Percentiles rank a stretch among this genome's conserved stretches.
phyloP scores from a whole-genome alignment of 768 basidiomycete species.

The Mycena belliarum region DNA sequence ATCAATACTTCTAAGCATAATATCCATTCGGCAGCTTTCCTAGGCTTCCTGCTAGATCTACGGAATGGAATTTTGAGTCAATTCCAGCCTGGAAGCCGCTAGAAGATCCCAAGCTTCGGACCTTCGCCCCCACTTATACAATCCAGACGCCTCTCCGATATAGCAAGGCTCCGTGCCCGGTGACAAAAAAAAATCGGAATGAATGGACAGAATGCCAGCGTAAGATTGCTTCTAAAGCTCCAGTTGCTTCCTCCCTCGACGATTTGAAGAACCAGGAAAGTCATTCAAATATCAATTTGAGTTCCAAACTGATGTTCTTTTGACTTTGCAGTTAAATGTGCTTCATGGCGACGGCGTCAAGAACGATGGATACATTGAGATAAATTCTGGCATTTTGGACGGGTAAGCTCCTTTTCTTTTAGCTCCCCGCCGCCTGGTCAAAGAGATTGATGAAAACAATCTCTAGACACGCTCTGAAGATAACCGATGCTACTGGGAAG shows the following conservation, averaged over 20 bases:
- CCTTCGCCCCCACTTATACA: neutral
- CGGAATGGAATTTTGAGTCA: neutral
- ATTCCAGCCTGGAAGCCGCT: neutral
- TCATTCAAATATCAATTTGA: too few species aligned
- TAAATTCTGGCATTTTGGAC: neutral
- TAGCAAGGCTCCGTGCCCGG: neutral
- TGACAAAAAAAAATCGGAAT: neutral
- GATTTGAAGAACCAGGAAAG: neutral
- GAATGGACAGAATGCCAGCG: neutral
- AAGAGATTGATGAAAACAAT: neutral
- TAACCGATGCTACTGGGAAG: neutral
- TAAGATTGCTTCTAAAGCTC: neutral
- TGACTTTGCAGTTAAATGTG: neutral
- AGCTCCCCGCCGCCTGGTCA: too few species aligned
- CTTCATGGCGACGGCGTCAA: neutral
- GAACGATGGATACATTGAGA: neutral
- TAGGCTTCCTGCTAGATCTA: neutral
- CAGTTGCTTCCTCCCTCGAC: neutral
- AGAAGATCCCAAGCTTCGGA: neutral
- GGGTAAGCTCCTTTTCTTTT: neutral
- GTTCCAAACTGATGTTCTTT: too few species aligned
- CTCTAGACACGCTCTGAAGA: neutral
- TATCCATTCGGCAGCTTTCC: neutral
- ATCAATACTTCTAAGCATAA: too few species aligned
- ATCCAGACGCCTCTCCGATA: neutral